Evolutionary conservation across 2,329 filamentous ascomycete species (phyloP).

Genomic region (Periconia sp.): DNA sequence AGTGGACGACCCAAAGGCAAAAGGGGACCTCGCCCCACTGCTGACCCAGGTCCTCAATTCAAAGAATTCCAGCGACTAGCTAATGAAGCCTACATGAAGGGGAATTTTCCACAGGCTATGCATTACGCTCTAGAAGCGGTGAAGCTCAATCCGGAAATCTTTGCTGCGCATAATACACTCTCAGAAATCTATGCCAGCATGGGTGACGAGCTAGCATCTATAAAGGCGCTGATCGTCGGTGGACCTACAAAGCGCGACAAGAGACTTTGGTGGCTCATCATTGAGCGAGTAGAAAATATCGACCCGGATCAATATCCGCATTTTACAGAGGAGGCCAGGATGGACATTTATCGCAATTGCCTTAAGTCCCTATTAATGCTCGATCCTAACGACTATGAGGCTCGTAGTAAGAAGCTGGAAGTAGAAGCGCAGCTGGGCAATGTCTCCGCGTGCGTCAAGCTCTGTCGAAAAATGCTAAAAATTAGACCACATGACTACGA

Average conservation of each 20-base stretch:
- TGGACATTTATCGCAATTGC: conserved; percentile 35
- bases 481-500: conserved; percentile 60
- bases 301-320: conserved; percentile 42
- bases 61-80: conserved; percentile 71
- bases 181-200: conserved; percentile 64
- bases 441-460: conserved; percentile 37
- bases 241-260: conserved; percentile 64
- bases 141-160: conserved; percentile 65
- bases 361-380: conserved; percentile 58
- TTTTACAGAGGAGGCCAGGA: conserved; percentile 35
- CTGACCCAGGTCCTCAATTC: conserved; percentile 74
- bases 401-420: conserved; percentile 62
- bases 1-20: conserved; percentile 37
- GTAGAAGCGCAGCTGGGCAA: conserved; percentile 57
- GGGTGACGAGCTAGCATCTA: conserved; percentile 62
- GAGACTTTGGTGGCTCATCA: conserved; percentile 63
- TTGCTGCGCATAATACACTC: conserved; percentile 64
- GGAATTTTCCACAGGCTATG: conserved; percentile 60
- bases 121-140: conserved; percentile 42
- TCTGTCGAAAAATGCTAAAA: conserved; percentile 61
- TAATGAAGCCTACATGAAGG: conserved; percentile 69
- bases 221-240: conserved; percentile 63
- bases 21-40: conserved; percentile 60
- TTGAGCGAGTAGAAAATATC: conserved; percentile 58
- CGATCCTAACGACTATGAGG: conserved; percentile 58